Evolutionary conservation across 306 rosid genomes (phyloP).

Genomic region (Cicer cuneatum): DNA sequence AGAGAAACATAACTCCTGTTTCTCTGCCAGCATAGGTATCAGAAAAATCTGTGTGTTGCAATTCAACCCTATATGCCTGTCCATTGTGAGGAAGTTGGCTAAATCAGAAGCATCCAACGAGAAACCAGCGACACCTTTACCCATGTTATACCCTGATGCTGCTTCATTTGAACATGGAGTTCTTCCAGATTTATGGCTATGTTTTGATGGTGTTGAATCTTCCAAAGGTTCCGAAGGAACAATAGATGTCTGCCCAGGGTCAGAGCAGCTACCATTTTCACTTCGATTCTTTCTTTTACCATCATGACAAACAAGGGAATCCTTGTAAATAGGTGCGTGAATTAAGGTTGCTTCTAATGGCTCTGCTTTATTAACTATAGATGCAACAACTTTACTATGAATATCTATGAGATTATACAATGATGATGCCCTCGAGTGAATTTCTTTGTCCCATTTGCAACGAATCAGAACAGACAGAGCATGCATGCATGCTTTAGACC

Average conservation of each 20-base stretch:
- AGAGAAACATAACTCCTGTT: slow-evolving; percentile 89
- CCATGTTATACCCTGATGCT: slow-evolving; percentile 57
- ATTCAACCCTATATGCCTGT: slow-evolving; percentile 88
- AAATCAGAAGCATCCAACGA: slow-evolving; percentile 88
- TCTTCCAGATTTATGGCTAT: slow-evolving; percentile 49
- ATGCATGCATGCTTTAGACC: slow-evolving; percentile 97
- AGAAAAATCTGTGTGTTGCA: slow-evolving; percentile 82
- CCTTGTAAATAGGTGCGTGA: slow-evolving; percentile 66
- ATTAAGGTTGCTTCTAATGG: slow-evolving; percentile 85
- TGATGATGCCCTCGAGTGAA: slow-evolving; percentile 84
- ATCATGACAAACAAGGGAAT: slow-evolving; percentile 50
- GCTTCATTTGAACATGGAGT: slow-evolving; percentile 57
- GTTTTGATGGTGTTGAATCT: slow-evolving; percentile 54
- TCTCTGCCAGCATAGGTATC: slow-evolving; percentile 81
- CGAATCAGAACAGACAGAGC: slow-evolving; percentile 87
- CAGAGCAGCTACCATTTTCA: slow-evolving; percentile 58
- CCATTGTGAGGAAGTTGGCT: slow-evolving; percentile 94
- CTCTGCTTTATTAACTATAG: slow-evolving; percentile 88
- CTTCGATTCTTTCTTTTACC: slow-evolving; percentile 58
- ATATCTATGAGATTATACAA: slow-evolving; percentile 89
- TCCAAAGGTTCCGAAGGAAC: slow-evolving; percentile 38
- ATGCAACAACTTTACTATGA: slow-evolving; percentile 92
- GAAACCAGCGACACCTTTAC: slow-evolving; percentile 70
- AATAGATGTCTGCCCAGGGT: slow-evolving; percentile 59
- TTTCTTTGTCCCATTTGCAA: slow-evolving; percentile 92